Base-by-base conservation (phyloP, 1,139 yeast genomes). In the Candida dubliniensis region DNA sequence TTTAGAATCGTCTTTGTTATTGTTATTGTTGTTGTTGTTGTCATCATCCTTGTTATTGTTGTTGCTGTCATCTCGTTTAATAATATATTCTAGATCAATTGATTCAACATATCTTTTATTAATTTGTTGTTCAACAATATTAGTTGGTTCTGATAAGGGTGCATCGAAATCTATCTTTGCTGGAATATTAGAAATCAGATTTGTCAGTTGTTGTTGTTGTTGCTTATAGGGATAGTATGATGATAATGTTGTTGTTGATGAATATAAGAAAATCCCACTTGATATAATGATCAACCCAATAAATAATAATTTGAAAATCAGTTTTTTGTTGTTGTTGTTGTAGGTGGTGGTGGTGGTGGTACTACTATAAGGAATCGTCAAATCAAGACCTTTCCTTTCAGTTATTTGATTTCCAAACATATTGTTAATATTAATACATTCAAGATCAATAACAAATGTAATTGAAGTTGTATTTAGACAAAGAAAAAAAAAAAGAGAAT, bases 351-450 rank as follows among this genome's bases (percentile, higher is more conserved):
- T 38, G 3, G 32, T 31, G 15, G 23, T 27, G 3, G 10, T 27
- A 8, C 8, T 25, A 12, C 34, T 39, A 4, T 12, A 33, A 15
- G 27, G 27, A 9, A 38, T 15, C 8, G 41, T 38, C 3, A 38
- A 25, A 26, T 38, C 41, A 32, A 38, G 41, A 32, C 41, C 41
- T 26, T 26, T 38, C 29, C 25, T 38, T 32, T 38, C 36, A 12
- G 15, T 24, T 23, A 38, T 26, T 38, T 36, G 41, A 9, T 38
- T 26, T 4, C 43, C 43, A 35, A 18, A 35, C 43, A 41, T 41
- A 8, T 9, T 36, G 23, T n/a, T 12, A 9, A n/a, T 6, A 7
- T 9, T 8, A 32, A 14, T 12, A 34, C 8, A 5, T 24, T 8
- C 13, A 15, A 13, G 23, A 34, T 24, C 11, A 34, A 34, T 34